Base-by-base conservation (phyloP, 208 protist species). In the Trypanosoma scelopori region DNA sequence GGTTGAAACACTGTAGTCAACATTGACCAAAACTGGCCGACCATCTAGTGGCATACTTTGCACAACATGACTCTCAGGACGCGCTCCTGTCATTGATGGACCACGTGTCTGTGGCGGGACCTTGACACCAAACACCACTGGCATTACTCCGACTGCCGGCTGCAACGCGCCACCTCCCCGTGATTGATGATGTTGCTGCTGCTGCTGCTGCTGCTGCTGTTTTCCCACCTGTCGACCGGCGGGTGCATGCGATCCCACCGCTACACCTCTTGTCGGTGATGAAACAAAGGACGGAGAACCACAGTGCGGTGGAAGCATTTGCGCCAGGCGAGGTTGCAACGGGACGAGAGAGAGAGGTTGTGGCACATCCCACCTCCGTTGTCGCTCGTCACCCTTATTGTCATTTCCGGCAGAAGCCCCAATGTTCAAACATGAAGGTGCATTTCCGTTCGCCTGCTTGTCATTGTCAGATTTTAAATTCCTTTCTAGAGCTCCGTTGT, bases 21-120 rank as follows among this genome's bases (percentile, higher is more conserved):
- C 39, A 59, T 70, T 56, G 37, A 70, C n/a, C 25, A 70, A 55
- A 55, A 70, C 13, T 2, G 65, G 65, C n/a, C 32, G 15, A 1
- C 28, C 28, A 20, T 25, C 16, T 32, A 16, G 1, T 42, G 18
- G 0, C 3, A 16, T 12, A 27, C 39, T 57, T 23, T 55, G 1
- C 30, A 13, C 15, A 28, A 6, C 15, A 41, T 15, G 22, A 49
- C 20, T 58, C 35, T 67, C 41, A 32, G 3, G 3, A 15, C 49
- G 35, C 18, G 35, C 55, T 55, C 37, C 45, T 43, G 50, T 22
- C 23, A 51, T 3, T 30, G 50, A 3, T n/a, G 22, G 16, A 47
- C 13, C 42, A 53, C 63, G 63, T 37, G 52, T 0, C 18, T 69
- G 63, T 43, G 63, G 30, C 28, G 63, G 22, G 7, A 60, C 45